Conservation (phyloP, 306 rosid species). For the Oemleria cerasiformis region DNA sequence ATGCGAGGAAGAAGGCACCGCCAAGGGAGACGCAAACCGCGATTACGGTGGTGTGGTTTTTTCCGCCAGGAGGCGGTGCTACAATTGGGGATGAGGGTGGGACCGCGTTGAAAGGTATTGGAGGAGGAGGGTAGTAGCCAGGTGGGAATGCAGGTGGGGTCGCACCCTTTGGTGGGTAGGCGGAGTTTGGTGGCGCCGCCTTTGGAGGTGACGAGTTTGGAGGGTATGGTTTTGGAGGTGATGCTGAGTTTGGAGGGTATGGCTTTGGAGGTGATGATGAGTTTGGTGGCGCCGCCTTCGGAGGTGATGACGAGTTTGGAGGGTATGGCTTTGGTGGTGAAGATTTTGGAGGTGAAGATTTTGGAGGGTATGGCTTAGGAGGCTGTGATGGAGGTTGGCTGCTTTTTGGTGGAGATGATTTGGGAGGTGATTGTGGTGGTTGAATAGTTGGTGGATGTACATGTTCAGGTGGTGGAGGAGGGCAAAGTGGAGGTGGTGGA, state of each 20-base stretch:
- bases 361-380: background rate
- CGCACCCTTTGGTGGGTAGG: slow-evolving; percentile 5
- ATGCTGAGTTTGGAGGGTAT: background rate
- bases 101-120: slow-evolving; percentile 18
- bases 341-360: background rate
- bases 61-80: slow-evolving; percentile 28
- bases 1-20: slow-evolving; percentile 39
- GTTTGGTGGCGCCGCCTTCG: background rate
- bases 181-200: slow-evolving; percentile 7
- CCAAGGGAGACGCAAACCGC: slow-evolving; percentile 54
- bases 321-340: background rate
- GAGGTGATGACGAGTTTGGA: background rate
- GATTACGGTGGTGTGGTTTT: slow-evolving; percentile 43
- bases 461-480: slow-evolving; percentile 1
- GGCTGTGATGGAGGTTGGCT: background rate
- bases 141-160: slow-evolving; percentile 14
- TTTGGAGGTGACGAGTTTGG: slow-evolving; percentile 1
- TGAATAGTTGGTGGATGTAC: slow-evolving; percentile 9
- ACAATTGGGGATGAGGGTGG: slow-evolving; percentile 25
- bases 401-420: background rate
- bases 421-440: slow-evolving; percentile 13
- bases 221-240: background rate
- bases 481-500: slow-evolving; percentile 10
- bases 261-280: background rate
- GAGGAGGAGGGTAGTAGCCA: slow-evolving; percentile 10